Evolutionary conservation across 2,329 filamentous ascomycete genomes (phyloP), one percentile per base, ranked within the genome.

Genomic region (Xylaria sp.): DNA sequence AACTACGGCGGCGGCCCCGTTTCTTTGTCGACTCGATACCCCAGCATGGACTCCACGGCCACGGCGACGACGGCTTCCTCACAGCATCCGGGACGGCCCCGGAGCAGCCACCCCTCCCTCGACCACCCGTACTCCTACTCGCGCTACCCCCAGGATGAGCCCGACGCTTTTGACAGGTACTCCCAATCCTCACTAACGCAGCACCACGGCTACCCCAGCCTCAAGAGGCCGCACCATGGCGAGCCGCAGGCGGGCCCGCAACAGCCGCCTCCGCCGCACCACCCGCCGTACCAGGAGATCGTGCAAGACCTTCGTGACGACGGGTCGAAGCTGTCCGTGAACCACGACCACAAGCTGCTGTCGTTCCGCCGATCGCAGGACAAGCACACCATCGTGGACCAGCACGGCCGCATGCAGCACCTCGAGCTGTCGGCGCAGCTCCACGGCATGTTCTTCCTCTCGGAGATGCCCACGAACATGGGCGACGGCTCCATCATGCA

Each of bases 391-490:
- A 79, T 85, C 53, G 77, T 85, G 60, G 83, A 86, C 68, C 77
- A 80, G 64, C 81, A 84, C 69, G 82, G 82, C 49, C 80, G 80
- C 49, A 80, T 85, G 65, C 82, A 84, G 69, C 80, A 84, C 66
- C 77, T 86, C n/a, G 83, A 85, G 65, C 74, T 86, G 44, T 81
- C 82, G 6, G 89, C 90, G 13, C 89, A 93, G 75, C 84, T 93
- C 35, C 89, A 92, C 71, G 90, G 90, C 77, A 92, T 93, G 89
- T 93, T 93, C 78, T 93, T 93, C 73, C 79, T 93, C 37, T 91
- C 90, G 35, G 90, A 93, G 72, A 89, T 89, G 77, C 87, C 88
- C 1, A 82, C 87, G 69, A 85, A 80, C 62, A 76, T 79, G 57
- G 79, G 74, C 65, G 84, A 88, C 65, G 83, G 82, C 60, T 78